Conservation (phyloP, 140 eudicot genomes). For the Bidens hawaiensis region DNA sequence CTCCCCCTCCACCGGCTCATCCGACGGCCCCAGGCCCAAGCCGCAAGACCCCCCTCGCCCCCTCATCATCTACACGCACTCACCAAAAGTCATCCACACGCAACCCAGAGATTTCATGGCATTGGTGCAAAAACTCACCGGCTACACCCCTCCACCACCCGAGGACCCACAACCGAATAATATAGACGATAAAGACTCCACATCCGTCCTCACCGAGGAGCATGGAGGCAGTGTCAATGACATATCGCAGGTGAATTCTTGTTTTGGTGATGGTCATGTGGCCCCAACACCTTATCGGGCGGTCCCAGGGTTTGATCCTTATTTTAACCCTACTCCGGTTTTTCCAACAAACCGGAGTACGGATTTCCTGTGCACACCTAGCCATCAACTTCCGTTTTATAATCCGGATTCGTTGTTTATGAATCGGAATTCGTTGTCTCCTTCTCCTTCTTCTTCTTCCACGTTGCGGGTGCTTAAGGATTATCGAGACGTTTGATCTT, state of each 20-base stretch:
- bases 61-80: slow-evolving; percentile 56
- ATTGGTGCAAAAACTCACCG: slow-evolving; percentile 62
- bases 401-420: slow-evolving; percentile 37
- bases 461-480: slow-evolving; percentile 44
- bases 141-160: slow-evolving; percentile 31
- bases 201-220: slow-evolving; percentile 49
- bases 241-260: too few species aligned
- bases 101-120: slow-evolving; percentile 60
- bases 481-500: slow-evolving; percentile 31
- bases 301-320: slow-evolving; percentile 36
- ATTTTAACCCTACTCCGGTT: slow-evolving; percentile 37
- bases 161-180: slow-evolving; percentile 17
- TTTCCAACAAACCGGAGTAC: slow-evolving; percentile 25
- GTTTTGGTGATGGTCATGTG: too few species aligned
- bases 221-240: slow-evolving; percentile 40
- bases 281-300: slow-evolving; percentile 25
- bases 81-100: slow-evolving; percentile 56
- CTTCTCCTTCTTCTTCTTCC: too few species aligned
- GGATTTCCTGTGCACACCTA: slow-evolving; percentile 33
- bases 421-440: slow-evolving; percentile 35
- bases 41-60: slow-evolving; percentile 29
- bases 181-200: slow-evolving; percentile 43
- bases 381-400: slow-evolving; percentile 40
- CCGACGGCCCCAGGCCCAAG: background rate
- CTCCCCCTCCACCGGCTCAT: slow-evolving; percentile 28